These are phyloP conservation scores for Pleodorina starrii DNA, from an alignment of 139 green algal species.

Conservation along the genomic window DNA sequence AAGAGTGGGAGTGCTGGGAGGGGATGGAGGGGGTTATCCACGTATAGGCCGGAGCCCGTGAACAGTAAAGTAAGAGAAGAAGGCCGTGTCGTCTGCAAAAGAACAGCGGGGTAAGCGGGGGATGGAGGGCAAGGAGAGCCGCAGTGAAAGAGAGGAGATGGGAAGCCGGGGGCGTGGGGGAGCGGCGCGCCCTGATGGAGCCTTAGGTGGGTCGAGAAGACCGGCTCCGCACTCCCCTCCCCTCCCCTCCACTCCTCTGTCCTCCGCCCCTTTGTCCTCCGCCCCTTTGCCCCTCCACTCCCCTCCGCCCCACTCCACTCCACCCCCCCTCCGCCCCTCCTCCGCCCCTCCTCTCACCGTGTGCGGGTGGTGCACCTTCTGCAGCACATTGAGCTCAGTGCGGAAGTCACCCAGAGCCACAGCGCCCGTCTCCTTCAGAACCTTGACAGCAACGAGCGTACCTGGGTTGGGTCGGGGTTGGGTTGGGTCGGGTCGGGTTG, in stretches of 20 bases:
- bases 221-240: no score
- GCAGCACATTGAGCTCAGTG: constrained; percentile 92
- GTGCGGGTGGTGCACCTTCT: constrained; percentile 88
- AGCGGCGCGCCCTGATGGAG: no score
- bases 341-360: constrained; percentile 48
- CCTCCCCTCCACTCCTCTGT: neutral
- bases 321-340: neutral
- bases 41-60: no score
- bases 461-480: no score
- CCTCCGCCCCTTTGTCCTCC: neutral
- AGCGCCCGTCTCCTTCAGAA: constrained; percentile 84
- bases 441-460: constrained; percentile 86
- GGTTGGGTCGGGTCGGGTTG: no score
- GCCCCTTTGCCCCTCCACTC: neutral
- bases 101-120: neutral
- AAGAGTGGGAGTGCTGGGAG: neutral
- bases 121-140: neutral
- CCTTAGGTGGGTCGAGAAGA: no score
- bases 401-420: constrained; percentile 86
- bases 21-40: no score
- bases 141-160: no score
- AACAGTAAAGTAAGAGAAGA: neutral
- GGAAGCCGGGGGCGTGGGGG: no score
- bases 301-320: no score
- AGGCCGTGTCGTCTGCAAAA: neutral